Conservation (phyloP, 352 stramenopile species). For the Phytopythium helicoides region DNA sequence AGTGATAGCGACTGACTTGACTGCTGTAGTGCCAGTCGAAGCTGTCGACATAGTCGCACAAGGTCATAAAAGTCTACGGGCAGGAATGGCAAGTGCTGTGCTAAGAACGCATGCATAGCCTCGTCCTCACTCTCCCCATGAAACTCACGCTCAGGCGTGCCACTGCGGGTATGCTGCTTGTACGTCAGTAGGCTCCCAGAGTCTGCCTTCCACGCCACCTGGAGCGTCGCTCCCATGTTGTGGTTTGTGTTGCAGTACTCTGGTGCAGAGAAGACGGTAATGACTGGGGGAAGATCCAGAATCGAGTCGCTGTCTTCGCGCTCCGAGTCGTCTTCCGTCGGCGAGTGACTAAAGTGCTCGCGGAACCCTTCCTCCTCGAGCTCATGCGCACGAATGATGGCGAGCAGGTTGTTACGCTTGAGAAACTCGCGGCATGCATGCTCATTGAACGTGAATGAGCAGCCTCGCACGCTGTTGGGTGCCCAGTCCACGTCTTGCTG, state of each 20-base stretch:
- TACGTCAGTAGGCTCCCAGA: conserved; percentile 42
- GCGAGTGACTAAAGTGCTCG: conserved; percentile 54
- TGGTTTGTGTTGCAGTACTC: conserved; percentile 85
- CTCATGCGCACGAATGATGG: conserved; percentile 79
- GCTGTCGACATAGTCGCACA: conserved; percentile 54
- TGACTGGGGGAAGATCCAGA: conserved; percentile 44
- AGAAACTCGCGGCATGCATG: conserved; percentile 62
- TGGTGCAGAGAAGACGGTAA: conserved; percentile 82
- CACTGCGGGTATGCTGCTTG: conserved; percentile 67
- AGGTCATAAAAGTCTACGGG: conserved; percentile 80
- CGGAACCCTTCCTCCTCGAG: conserved; percentile 75
- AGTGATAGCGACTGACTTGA: conserved; percentile 28
- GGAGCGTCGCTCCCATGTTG: conserved; percentile 76
- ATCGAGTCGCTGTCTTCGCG: conserved; percentile 11
- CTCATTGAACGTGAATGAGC: conserved; percentile 83
- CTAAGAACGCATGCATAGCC: conserved; percentile 48
- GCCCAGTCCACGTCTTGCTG: conserved; percentile 47
- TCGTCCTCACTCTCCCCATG: conserved; percentile 50
- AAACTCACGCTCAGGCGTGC: conserved; percentile 51
- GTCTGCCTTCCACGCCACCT: conserved; percentile 50
- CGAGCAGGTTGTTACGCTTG: conserved; percentile 55
- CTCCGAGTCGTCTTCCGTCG: conserved; percentile 6
- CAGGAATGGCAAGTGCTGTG: conserved; percentile 65
- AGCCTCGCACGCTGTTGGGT: conserved; percentile 67
- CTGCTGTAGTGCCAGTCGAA: conserved; percentile 45